phyloP scores from a whole-genome alignment of 306 rosid species.

The Pachyrhizus erosus region DNA sequence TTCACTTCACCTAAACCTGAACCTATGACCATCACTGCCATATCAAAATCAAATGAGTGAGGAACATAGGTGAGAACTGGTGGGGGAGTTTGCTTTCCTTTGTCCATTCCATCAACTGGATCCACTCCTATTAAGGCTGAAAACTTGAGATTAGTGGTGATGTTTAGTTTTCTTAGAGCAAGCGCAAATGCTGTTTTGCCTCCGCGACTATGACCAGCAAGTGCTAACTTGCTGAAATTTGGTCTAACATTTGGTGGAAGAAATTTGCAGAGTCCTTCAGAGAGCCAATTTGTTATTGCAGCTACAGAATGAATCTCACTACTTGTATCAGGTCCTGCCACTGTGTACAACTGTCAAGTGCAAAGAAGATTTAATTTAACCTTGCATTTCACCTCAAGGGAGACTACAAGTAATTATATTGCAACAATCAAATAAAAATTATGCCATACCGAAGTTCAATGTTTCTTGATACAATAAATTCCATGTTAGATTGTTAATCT shows the following conservation, averaged over 20 bases:
- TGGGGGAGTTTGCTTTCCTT: constrained; percentile 83
- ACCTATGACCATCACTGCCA: constrained; percentile 75
- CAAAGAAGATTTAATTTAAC: constrained; percentile 10
- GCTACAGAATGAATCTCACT: constrained; percentile 68
- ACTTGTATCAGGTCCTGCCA: constrained; percentile 72
- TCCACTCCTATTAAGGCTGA: constrained; percentile 85
- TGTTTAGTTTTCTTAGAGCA: constrained; percentile 55
- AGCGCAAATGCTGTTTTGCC: constrained; percentile 87
- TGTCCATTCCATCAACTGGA: constrained; percentile 88
- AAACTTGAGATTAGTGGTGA: constrained; percentile 53
- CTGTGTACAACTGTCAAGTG: constrained; percentile 59
- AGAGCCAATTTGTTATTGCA: constrained; percentile 73
- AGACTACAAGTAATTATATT: not conserved
- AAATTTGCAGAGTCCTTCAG: constrained; percentile 55
- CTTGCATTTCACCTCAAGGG: not conserved
- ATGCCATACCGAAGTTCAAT: not conserved
- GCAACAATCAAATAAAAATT: not conserved
- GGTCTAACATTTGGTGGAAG: constrained; percentile 66
- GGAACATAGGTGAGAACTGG: constrained; percentile 78
- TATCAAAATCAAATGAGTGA: constrained; percentile 62
- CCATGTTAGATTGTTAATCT: not conserved
- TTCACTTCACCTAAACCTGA: constrained; percentile 71
- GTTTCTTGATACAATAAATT: not conserved
- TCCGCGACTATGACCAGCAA: constrained; percentile 86
- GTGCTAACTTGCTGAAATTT: constrained; percentile 61